These are phyloP conservation scores for Penicillium atrosanguineum DNA, from an alignment of 495 filamentous ascomycete genomes.

Conservation along the genomic window DNA sequence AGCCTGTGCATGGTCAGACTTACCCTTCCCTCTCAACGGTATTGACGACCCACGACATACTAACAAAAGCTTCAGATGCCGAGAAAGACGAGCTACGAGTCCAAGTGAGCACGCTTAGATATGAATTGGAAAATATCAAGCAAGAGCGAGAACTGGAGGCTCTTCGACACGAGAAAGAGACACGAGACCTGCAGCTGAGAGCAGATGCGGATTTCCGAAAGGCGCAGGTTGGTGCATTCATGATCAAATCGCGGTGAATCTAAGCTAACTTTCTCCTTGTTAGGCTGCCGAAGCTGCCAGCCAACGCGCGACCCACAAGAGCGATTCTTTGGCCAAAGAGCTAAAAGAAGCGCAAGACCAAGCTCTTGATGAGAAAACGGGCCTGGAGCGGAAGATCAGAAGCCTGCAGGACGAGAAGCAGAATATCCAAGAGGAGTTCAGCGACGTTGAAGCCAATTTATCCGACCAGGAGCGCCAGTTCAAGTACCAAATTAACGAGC, in stretches of 20 bases:
- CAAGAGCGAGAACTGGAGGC: conserved; percentile 80
- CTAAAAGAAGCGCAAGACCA: conserved; percentile 67
- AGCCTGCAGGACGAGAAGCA: conserved; percentile 70
- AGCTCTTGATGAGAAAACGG: conserved; percentile 62
- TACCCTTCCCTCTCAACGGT: background rate
- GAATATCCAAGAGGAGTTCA: conserved; percentile 69
- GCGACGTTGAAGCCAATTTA: conserved; percentile 69
- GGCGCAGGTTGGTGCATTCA: conserved; percentile 57
- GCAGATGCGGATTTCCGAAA: conserved; percentile 81
- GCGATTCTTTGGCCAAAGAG: conserved; percentile 68
- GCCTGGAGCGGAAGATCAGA: conserved; percentile 69
- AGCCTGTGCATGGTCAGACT: conserved; percentile 20
- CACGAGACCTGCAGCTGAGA: conserved; percentile 69
- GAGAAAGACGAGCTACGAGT: conserved; percentile 67
- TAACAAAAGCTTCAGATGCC: conserved; percentile 29
- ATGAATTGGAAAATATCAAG: conserved; percentile 71
- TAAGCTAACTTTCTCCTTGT: conserved; percentile 10
- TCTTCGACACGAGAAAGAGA: conserved; percentile 76
- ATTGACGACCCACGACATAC: background rate
- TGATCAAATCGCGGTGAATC: too few relatives aligned
- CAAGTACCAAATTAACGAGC: conserved; percentile 66
- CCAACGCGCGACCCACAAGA: conserved; percentile 64
- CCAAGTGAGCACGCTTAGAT: conserved; percentile 64
- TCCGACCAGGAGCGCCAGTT: conserved; percentile 67
- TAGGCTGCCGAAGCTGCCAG: conserved; percentile 66